phyloP scores from a whole-genome alignment of 2,329 filamentous ascomycete genomes.

The Chaetomiaceae sp. region DNA sequence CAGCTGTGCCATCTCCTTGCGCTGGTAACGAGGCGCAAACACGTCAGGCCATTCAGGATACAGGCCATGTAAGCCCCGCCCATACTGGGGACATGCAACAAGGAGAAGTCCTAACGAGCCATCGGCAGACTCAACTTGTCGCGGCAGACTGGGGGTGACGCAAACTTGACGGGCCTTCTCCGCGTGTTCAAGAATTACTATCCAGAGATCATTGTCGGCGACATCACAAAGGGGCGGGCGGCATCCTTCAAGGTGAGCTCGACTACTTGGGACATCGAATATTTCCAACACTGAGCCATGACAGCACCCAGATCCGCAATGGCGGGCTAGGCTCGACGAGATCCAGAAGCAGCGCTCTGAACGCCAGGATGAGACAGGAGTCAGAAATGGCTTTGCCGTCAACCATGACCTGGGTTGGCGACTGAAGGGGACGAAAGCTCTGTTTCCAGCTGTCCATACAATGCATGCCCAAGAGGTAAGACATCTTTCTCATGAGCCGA shows the following conservation, averaged over 20 bases:
- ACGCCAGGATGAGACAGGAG: slow-evolving; percentile 41
- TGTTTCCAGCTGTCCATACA: slow-evolving; percentile 68
- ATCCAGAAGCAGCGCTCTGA: slow-evolving; percentile 57
- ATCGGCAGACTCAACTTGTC: slow-evolving; percentile 49
- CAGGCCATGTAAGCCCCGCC: slow-evolving; percentile 59
- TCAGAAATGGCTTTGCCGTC: slow-evolving; percentile 59
- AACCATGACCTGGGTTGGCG: slow-evolving; percentile 46
- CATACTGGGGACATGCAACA: background rate
- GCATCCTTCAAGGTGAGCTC: slow-evolving; percentile 54
- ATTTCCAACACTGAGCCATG: slow-evolving; percentile 26
- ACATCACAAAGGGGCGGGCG: slow-evolving; percentile 56
- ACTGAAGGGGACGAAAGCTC: slow-evolving; percentile 44
- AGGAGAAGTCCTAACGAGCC: slow-evolving; percentile 11
- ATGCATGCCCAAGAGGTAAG: slow-evolving; percentile 64
- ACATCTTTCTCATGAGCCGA: background rate
- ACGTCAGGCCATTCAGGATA: slow-evolving; percentile 80
- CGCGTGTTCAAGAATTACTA: slow-evolving; percentile 89
- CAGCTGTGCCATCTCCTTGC: slow-evolving; percentile 73
- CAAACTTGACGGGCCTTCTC: slow-evolving; percentile 67
- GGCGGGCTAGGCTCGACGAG: slow-evolving; percentile 62
- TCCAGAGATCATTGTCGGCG: slow-evolving; percentile 78
- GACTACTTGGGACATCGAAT: too few species aligned
- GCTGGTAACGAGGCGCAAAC: slow-evolving; percentile 71
- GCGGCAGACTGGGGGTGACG: slow-evolving; percentile 65
- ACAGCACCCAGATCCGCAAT: slow-evolving; percentile 70